Base-by-base conservation (phyloP, 306 rosid species). In the Mucuna pruriens region DNA sequence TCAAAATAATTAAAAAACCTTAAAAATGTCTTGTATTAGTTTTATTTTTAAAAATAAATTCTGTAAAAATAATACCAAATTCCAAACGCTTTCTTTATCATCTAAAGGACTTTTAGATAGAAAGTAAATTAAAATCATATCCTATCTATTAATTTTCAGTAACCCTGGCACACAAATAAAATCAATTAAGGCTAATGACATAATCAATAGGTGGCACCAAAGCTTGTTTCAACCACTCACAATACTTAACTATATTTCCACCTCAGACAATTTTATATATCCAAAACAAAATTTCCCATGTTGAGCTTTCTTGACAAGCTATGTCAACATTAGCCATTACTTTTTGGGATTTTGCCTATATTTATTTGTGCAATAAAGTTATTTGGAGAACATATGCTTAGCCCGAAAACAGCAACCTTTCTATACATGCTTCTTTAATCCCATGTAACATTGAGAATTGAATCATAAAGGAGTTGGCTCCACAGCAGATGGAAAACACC, bases 401-500 rank as follows among this genome's bases (percentile, higher is more conserved):
- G 40, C 44, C 45, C 52, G 8, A 67, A 79, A 62, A 81, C 4
- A 80, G 29, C 44, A 76, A 76, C 61, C 86, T 76, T 64, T 76
- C 51, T 36, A 31, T 52, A 74, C 46, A 75, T 58, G 83, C 76
- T 73, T 72, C 42, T 68, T 87, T 78, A 78, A 83, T 64, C 66
- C 48, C 5, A 49, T 79, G 51, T 61, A 71, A 73, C 80, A 70
- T 22, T 20, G 57, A 69, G 72, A 73, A 81, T 81, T 82, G 72
- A 73, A 81, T 81, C 83, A 64, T 64, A 52, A 11, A 33, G 52
- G 61, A 57, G 75, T 65, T 61, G 87, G 83, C 87, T 87, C 85
- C 89, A 85, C 86, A 51, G 78, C 62, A 78, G 54, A 74, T 52
- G 89, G 84, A 88, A 82, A 88, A 79, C 68, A 48, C 6, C 78